Base-by-base conservation (phyloP, 2,329 filamentous ascomycete genomes). In the Aspergillus alliaceus region DNA sequence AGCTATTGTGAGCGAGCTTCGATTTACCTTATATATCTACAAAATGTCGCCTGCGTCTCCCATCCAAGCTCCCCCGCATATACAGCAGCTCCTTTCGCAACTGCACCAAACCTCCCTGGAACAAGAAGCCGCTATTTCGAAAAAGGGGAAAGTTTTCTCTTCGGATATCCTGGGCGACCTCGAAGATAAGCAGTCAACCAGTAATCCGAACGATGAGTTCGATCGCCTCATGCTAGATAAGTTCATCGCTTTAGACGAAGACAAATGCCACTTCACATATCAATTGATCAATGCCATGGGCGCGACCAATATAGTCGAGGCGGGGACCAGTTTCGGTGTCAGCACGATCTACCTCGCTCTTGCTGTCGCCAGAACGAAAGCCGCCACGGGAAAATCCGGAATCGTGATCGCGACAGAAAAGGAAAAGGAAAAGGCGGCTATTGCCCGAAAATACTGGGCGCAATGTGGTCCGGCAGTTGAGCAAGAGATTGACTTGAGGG, bases 271-370 rank as follows among this genome's bases (percentile, higher is more conserved):
- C 2, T 77, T 86, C 42, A 71, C 84, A 1, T 87, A 87, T 67
- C 79, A 82, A n/a, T 74, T 87, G 0, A 66, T 80, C 2, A 77
- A 77, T 3, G 74, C 79, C 11, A 80, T 72, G 15, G 75, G 78
- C 1, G 84, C 84, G 0, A 75, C 72, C 2, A 78, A 77, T 40
- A 72, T 86, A 25, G 78, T 87, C 31, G 85, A 88, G 64, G 84
- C 83, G 0, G 86, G 85, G 0, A 87, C 85, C 0, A 83, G 79
- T 32, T 87, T 84, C 56, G 85, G 85, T 2, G 79, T 88, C 1
- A 85, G 81, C 56, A 87, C 85, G 0, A 84, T 87, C 44, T 88
- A 86, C 57, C 77, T 87, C 1, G 83, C 85, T 0, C 73, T 87
- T 1, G 86, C 84, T 0, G 82, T 84, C 0, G 76, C 76, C 0